A percentile compares a stretch with the other conserved stretches of the same genome.
phyloP scores from a whole-genome alignment of 768 basidiomycete genomes.

The Cystobasidiopsis lactophilus region DNA sequence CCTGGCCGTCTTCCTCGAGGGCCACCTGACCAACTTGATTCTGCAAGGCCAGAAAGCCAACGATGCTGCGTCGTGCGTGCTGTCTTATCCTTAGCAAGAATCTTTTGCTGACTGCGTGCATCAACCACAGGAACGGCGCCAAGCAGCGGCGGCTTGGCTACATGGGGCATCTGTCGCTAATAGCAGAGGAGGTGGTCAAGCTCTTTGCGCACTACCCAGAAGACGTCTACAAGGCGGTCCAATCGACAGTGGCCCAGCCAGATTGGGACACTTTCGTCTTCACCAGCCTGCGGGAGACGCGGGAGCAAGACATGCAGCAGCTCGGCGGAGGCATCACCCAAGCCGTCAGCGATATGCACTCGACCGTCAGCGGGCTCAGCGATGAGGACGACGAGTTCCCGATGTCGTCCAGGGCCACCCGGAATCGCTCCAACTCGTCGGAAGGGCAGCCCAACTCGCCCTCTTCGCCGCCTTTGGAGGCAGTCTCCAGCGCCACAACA shows the following conservation, averaged over 20 bases:
- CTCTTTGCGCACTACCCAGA: slow-evolving; percentile 70
- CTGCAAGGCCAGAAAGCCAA: slow-evolving; percentile 65
- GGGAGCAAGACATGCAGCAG: slow-evolving; percentile 50
- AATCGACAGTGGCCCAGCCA: not conserved
- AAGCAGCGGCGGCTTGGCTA: slow-evolving; percentile 42
- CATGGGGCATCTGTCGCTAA: slow-evolving; percentile 90
- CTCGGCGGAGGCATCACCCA: slow-evolving; percentile 40
- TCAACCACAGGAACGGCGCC: slow-evolving; percentile 29
- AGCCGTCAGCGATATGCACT: slow-evolving; percentile 4
- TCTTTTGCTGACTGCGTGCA: not conserved
- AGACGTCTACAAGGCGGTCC: slow-evolving; percentile 41
- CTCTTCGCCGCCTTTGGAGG: slow-evolving; percentile 11
- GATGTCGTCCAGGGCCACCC: slow-evolving; percentile 9
- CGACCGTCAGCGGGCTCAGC: slow-evolving; percentile 3
- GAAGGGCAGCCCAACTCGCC: slow-evolving; percentile 14
- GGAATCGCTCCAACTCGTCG: slow-evolving; percentile 8
- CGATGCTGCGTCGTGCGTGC: slow-evolving; percentile 45
- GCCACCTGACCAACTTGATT: slow-evolving; percentile 57
- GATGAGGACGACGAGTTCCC: slow-evolving; percentile 21
- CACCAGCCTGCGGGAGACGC: slow-evolving; percentile 65
- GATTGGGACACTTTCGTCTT: slow-evolving; percentile 72
- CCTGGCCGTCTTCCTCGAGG: slow-evolving; percentile 67
- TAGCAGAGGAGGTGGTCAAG: slow-evolving; percentile 80
- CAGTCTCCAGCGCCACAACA: not conserved
- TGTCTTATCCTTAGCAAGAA: too few species aligned